Base-by-base conservation (phyloP, 1,139 yeast species). In the Pichia cactophila region DNA sequence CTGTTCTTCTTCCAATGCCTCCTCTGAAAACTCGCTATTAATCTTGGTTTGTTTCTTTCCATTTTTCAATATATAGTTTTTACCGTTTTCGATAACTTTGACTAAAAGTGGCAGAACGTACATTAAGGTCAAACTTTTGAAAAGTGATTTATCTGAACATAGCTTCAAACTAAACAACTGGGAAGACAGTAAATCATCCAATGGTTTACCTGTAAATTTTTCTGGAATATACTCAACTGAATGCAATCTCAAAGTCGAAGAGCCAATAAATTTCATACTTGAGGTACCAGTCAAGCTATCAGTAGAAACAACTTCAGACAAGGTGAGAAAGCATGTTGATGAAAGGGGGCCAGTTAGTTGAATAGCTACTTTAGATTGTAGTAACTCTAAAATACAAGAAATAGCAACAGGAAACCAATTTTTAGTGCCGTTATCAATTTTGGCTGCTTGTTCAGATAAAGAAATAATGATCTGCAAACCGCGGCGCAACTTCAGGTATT, bases 1-100 rank as follows among this genome's bases (percentile, higher is more conserved):
- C 58, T 87, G 95, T 64, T 90, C 97, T 64, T 90, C 97, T 60
- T 85, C 86, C 29, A 85, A 86, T 54, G 86, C 95, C 61, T 86
- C 94, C 54, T 83, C 84, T 36, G 73, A 79, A 69, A 78, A 86
- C 63, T 78, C 96, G 41, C 79, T 76, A 51, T 73, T 77, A 50
- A 65, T 72, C 37, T 64, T 65, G 5, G 45, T 43, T 26, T 36
- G 41, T 33, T 72, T 70, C 44, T 70, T 72, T 1, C 80, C 70
- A 57, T 75, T 78, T 57, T 69, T 75, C 48, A 75, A 59, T 1
- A 85, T 77, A 42, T 74, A 76, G 3, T 63, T 64, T 52, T 76
- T 78, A 53, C 90, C 89, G 49, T 73, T 75, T 50, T 80, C 79
- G 54, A 85, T 68, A 8, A 82, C 83, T 53, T 75, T 77, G 26